These are phyloP conservation scores for Senna siamea DNA, from an alignment of 306 rosid genomes.

Conservation along the genomic window DNA sequence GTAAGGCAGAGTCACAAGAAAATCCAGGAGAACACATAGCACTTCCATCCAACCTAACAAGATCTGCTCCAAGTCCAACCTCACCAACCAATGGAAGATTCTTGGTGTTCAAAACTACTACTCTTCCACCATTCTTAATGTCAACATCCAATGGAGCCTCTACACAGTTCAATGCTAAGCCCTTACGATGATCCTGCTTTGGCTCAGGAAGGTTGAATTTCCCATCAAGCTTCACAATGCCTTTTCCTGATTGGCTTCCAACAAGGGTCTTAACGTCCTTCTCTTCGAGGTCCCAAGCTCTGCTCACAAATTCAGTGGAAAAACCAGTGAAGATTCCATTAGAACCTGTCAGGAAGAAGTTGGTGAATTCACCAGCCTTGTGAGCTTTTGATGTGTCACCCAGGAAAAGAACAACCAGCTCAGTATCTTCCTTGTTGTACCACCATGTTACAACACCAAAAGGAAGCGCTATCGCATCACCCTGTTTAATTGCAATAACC, in stretches of 20 bases:
- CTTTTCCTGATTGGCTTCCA: constrained; percentile 56
- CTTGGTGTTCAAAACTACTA: constrained; percentile 76
- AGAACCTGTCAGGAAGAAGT: constrained; percentile 66
- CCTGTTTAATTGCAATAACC: constrained; percentile 75
- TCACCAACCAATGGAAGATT: constrained; percentile 86
- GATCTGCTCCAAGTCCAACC: constrained; percentile 80
- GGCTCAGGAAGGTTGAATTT: constrained; percentile 53
- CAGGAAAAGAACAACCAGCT: constrained; percentile 69
- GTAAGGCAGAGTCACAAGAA: constrained; percentile 79
- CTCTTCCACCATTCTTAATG: constrained; percentile 75
- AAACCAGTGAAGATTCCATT: constrained; percentile 80
- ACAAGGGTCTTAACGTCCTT: constrained; percentile 54
- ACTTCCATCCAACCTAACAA: constrained; percentile 71
- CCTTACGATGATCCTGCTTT: constrained; percentile 59
- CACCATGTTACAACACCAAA: constrained; percentile 90
- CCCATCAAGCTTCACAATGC: constrained; percentile 60
- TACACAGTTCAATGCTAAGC: constrained; percentile 71
- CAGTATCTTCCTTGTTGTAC: constrained; percentile 71
- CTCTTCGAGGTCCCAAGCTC: constrained; percentile 83
- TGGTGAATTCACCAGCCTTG: constrained; percentile 80
- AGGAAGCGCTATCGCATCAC: constrained; percentile 86
- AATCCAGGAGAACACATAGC: constrained; percentile 92
- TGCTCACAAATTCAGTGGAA: constrained; percentile 69
- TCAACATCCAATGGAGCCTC: constrained; percentile 86
- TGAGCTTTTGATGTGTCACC: constrained; percentile 86